phyloP scores from a whole-genome alignment of 352 stramenopile genomes.

The Aphanomyces stellatus region DNA sequence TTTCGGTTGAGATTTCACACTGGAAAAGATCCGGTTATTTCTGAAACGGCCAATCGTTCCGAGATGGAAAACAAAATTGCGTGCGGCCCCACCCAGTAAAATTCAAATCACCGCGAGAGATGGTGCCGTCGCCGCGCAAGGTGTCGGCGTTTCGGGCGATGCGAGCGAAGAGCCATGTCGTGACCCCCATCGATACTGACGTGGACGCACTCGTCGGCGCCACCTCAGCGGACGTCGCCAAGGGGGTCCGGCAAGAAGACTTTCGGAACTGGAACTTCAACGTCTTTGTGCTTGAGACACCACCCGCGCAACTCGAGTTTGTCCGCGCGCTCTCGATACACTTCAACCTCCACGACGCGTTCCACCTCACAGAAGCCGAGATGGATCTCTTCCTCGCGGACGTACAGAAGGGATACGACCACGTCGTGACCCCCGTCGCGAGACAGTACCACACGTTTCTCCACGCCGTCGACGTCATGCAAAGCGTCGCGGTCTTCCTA shows the following conservation, averaged over 20 bases:
- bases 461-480: slow-evolving; percentile 14
- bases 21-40: no score
- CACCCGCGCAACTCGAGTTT: background rate
- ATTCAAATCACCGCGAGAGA: no score
- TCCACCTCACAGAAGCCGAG: background rate
- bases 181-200: no score
- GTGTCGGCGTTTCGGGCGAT: no score
- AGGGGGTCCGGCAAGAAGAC: background rate
- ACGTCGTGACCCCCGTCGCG: background rate
- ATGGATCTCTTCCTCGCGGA: slow-evolving; percentile 6
- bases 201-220: no score
- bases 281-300: slow-evolving; percentile 8
- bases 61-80: no score
- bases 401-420: slow-evolving; percentile 3
- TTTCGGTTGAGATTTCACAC: no score
- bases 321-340: background rate
- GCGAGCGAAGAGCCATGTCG: no score
- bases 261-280: slow-evolving; percentile 15
- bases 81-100: no score
- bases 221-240: background rate
- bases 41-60: no score
- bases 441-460: slow-evolving; percentile 16
- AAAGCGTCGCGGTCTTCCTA: slow-evolving; percentile 11
- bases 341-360: slow-evolving; percentile 1
- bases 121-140: no score